Base-by-base conservation (phyloP, 164 flowering plant genomes). In the Umbilicus rupestris region DNA sequence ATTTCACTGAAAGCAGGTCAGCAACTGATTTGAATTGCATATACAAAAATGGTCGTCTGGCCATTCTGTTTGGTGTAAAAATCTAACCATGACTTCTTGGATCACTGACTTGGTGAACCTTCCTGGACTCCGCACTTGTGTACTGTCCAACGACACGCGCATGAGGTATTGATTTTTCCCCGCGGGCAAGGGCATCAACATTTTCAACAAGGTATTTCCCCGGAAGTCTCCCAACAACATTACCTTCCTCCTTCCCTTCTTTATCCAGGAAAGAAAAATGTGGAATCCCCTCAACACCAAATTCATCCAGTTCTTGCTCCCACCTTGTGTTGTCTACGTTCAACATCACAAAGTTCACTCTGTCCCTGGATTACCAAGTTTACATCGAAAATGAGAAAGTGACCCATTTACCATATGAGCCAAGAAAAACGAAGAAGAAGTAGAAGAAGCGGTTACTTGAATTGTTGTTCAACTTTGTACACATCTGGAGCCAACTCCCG, bases 291-390 rank as follows among this genome's bases (percentile, higher is more conserved):
- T 94, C 98, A 30, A 94, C 98, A 7, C 98, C 98, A 77, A 94
- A 90, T 73, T 94, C 98, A 68, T 94, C 96, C 7, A 94, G 85
- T 79, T 94, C 98, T 69, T 94, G 98, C 73, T 94, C 98, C 98
- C 98, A 94, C 73, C 85, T 94, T 52, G 98, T 94, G 87, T 94
- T 94, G 78, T 94, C 98, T 9, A 94, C 98, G 75, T 94, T 94
- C 72, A 94, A 69, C 98, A 94, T 89, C 29, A 90, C 98, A 67
- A 90, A 94, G 71, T 94, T 94, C 62, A 94, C 98, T 10, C 79
- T 84, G 66, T 82, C 93, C 88, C 97, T 94, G 77, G 19, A 60
- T 8, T 55, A 28, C 29, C 33, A 26, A 0, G 29, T 4, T 52
- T 3, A 22, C 2, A 11, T 24, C 58, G 0, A 8, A 24, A 52